Evolutionary conservation across 169 alveolate genomes (phyloP).

Genomic region (Babesia bovis): DNA sequence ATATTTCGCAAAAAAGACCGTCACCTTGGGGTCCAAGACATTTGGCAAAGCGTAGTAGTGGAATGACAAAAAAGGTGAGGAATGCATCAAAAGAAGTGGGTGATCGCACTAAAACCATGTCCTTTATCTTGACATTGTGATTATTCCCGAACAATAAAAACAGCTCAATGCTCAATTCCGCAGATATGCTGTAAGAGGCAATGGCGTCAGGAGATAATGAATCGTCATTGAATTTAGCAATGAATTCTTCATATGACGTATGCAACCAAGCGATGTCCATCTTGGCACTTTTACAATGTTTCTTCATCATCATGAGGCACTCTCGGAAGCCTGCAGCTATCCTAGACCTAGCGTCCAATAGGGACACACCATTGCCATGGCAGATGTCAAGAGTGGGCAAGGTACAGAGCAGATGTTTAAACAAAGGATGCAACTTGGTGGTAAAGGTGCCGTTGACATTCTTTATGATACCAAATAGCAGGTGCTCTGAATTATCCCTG

Average conservation of each 20-base stretch:
- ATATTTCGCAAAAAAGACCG: conserved; percentile 38
- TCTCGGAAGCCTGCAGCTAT: conserved; percentile 19
- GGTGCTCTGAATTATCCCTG: conserved; percentile 62
- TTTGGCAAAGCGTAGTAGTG: conserved; percentile 48
- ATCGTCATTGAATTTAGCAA: not conserved
- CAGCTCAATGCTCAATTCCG: conserved; percentile 56
- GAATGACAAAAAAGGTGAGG: conserved; percentile 24
- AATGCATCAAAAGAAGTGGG: conserved; percentile 31
- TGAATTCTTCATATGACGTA: conserved; percentile 19
- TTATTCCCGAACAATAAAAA: conserved; percentile 11
- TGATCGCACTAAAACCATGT: conserved; percentile 13
- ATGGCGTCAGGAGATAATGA: not conserved
- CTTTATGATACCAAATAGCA: conserved; percentile 42
- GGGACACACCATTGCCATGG: not conserved
- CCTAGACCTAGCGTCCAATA: not conserved
- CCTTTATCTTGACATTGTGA: conserved; percentile 3
- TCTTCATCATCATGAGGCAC: conserved; percentile 24
- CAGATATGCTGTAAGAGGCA: conserved; percentile 29
- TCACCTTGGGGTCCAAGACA: conserved; percentile 2
- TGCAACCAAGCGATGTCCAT: conserved; percentile 47
- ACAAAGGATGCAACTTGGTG: conserved; percentile 30
- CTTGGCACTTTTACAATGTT: conserved; percentile 28
- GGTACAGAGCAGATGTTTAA: conserved; percentile 25
- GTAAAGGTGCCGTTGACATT: conserved; percentile 60
- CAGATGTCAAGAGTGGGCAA: not conserved